A percentile compares a stretch with the other conserved stretches of the same genome.
These are phyloP conservation scores for Botryotinia narcissicola DNA, from an alignment of 2,329 filamentous ascomycete species.

Conservation along the genomic window DNA sequence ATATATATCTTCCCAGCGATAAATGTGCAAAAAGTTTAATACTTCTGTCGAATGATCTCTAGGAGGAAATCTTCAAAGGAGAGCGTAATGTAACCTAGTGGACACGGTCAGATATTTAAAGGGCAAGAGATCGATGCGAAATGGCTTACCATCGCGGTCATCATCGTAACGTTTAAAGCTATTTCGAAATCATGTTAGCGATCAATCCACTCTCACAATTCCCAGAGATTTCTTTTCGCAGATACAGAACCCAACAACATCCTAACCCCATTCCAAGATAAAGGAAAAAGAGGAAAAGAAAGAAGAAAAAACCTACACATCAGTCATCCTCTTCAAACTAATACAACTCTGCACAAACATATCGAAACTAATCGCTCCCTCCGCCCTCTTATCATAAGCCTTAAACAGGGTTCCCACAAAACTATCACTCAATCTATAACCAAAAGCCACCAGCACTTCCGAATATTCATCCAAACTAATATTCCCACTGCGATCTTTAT, in stretches of 20 bases:
- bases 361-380: slow-evolving; percentile 83
- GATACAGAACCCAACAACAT: background rate
- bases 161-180: slow-evolving; percentile 95
- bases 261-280: background rate
- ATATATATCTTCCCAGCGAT: background rate
- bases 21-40: background rate
- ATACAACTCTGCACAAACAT: slow-evolving; percentile 98
- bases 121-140: background rate
- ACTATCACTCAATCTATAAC: slow-evolving; percentile 79
- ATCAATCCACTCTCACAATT: background rate
- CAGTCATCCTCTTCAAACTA: slow-evolving; percentile 95
- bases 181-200: background rate
- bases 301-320: slow-evolving; percentile 53
- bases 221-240: background rate
- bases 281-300: background rate
- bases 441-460: slow-evolving; percentile 88
- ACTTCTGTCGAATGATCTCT: slow-evolving; percentile 37
- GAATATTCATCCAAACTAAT: slow-evolving; percentile 85
- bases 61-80: slow-evolving; percentile 54
- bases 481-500: slow-evolving; percentile 79
- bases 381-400: slow-evolving; percentile 77
- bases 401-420: slow-evolving; percentile 85
- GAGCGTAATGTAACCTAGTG: slow-evolving; percentile 65
- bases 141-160: slow-evolving; percentile 71
- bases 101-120: background rate